Evolutionary conservation across 192 early-diverging fungal species (phyloP).

Genomic region (Coemansia umbellata): DNA sequence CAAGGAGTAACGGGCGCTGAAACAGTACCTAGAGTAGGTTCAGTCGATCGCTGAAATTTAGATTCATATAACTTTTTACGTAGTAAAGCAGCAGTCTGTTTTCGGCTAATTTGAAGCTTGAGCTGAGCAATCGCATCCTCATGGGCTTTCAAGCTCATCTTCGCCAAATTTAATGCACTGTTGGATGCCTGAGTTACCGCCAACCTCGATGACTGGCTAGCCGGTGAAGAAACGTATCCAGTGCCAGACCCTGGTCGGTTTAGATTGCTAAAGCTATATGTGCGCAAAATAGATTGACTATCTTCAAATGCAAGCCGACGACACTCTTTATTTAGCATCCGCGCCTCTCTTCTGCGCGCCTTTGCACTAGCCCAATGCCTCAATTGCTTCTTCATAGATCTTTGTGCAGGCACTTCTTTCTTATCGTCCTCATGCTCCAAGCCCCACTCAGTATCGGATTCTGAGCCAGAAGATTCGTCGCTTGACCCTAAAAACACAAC

Average conservation of each 20-base stretch:
- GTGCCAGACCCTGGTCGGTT: background rate
- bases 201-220: background rate
- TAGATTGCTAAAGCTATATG: background rate
- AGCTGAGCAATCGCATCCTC: slow-evolving; percentile 37
- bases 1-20: slow-evolving; percentile 1
- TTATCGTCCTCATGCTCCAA: background rate
- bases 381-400: background rate
- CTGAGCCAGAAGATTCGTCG: slow-evolving; percentile 1
- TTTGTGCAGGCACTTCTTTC: background rate
- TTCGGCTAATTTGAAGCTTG: slow-evolving; percentile 32
- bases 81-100: slow-evolving; percentile 20
- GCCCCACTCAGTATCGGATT: slow-evolving; percentile 8
- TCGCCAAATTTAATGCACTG: slow-evolving; percentile 14
- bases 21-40: background rate
- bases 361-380: background rate
- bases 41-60: background rate
- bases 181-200: background rate
- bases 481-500: slow-evolving; percentile 24
- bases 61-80: slow-evolving; percentile 21
- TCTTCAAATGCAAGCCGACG: slow-evolving; percentile 9
- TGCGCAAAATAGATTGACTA: background rate
- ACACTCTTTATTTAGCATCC: slow-evolving; percentile 15
- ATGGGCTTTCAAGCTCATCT: slow-evolving; percentile 17
- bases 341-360: background rate
- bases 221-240: background rate